These are phyloP conservation scores for Fraxinus sp. DNA, from an alignment of 305 asterid genomes.

Conservation along the genomic window DNA sequence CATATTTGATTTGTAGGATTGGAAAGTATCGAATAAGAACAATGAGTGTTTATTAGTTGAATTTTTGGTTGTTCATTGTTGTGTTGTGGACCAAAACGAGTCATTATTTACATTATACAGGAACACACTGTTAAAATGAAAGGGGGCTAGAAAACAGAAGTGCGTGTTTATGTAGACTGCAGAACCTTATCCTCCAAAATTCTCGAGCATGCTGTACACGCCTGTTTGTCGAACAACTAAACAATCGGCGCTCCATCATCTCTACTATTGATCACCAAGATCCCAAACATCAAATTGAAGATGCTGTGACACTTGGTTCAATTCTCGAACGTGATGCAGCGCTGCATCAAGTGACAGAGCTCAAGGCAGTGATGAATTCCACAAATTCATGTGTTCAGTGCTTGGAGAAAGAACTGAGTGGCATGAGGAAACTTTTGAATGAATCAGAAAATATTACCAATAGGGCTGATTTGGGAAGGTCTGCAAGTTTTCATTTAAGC, in stretches of 20 bases:
- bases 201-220: constrained; percentile 26
- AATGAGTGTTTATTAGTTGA: not conserved
- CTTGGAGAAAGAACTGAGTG: constrained; percentile 56
- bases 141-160: constrained; percentile 36
- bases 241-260: constrained; percentile 71
- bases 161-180: constrained; percentile 43
- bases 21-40: not conserved
- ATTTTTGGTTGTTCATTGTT: not conserved
- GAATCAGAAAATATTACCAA: constrained; percentile 33
- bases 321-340: constrained; percentile 72
- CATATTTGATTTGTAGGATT: not conserved
- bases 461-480: constrained; percentile 36
- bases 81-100: not conserved
- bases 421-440: constrained; percentile 45
- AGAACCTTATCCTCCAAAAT: too few relatives aligned
- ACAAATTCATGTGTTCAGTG: constrained; percentile 56
- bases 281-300: constrained; percentile 10
- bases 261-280: constrained; percentile 37
- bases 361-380: constrained; percentile 53
- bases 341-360: constrained; percentile 58
- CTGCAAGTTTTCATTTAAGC: constrained; percentile 42
- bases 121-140: constrained; percentile 26
- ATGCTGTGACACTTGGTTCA: constrained; percentile 50
- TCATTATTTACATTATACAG: constrained; percentile 16
- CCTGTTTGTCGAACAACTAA: constrained; percentile 66